These are phyloP conservation scores for Solanum etuberosum DNA, from an alignment of 257 asterid species.

Conservation along the genomic window DNA sequence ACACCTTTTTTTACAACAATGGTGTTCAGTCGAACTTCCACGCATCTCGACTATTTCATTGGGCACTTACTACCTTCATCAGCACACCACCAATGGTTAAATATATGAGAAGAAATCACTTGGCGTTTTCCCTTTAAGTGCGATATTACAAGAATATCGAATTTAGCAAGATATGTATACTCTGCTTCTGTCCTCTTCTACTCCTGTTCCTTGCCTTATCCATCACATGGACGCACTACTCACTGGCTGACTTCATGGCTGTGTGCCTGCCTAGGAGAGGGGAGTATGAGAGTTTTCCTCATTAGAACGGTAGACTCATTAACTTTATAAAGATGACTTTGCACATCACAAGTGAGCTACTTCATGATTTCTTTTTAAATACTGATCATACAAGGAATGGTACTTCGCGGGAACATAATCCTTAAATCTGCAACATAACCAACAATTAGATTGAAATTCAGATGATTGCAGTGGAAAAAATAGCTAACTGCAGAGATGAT, in stretches of 20 bases:
- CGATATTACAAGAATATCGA: not conserved
- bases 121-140: not conserved
- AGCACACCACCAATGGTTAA: not conserved
- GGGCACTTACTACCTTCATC: not conserved
- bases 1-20: not conserved
- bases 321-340: not conserved
- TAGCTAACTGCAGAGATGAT: not conserved
- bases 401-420: constrained; percentile 66
- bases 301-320: not conserved
- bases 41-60: not conserved
- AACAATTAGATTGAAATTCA: constrained; percentile 5
- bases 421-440: constrained; percentile 63
- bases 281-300: not conserved
- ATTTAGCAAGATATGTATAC: not conserved
- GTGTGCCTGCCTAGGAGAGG: not conserved
- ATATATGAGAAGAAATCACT: not conserved
- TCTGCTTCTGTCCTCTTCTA: not conserved
- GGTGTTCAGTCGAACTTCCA: not conserved
- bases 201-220: not conserved
- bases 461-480: not conserved
- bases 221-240: not conserved
- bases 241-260: not conserved
- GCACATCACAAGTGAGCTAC: constrained; percentile 4
- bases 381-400: constrained; percentile 55
- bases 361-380: constrained; percentile 23